Evolutionary conservation across 345 rosid genomes (phyloP), one percentile per base, ranked within the genome.

Genomic region (Cardamine occulta): DNA sequence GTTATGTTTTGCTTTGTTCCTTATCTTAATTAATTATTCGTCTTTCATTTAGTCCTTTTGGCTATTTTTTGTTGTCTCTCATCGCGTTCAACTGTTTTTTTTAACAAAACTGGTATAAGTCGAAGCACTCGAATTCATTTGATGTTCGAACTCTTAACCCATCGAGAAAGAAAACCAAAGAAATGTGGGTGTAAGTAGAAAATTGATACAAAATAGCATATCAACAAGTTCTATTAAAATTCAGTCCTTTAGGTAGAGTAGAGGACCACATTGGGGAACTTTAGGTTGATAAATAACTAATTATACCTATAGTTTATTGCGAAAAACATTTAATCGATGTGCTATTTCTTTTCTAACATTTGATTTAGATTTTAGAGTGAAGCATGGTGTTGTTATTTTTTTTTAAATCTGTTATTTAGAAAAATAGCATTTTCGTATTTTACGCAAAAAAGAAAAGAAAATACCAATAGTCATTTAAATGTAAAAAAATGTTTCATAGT

Each of bases 21-120:
- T 58, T 66, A 7, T 65, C 73, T 21, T 56, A 35, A 7, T 65
- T 65, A 55, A 19, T 47, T 29, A 29, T 28, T 40, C 28, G 73
- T 21, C 59, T 58, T 58, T 57, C 31, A 39, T 64, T 32, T 71
- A 39, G 19, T 71, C 29, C 10, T 35, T 65, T 7, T 35, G 11
- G 28, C 72, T 71, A 34, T 10, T 76, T 42, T 4, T 4, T 32
- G 17, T 24, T 9, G 12, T 21, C 23, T 21, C 23, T 21, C 23
- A 21, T 21, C n/a, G 1, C 23, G 23, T 21, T 21, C 23, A 21
- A 21, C 23, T 21, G 23, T 1, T 21, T 21, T 21, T 21, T 21
- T 21, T 23, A 35, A 35, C 39, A 59, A 35, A 62, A 17, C 18
- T 49, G 47, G 8, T 29, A 39, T 7, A 35, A 45, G 6, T 31